Conservation (phyloP, 2,329 filamentous ascomycete species). For the Amauroascus verrucosus region DNA sequence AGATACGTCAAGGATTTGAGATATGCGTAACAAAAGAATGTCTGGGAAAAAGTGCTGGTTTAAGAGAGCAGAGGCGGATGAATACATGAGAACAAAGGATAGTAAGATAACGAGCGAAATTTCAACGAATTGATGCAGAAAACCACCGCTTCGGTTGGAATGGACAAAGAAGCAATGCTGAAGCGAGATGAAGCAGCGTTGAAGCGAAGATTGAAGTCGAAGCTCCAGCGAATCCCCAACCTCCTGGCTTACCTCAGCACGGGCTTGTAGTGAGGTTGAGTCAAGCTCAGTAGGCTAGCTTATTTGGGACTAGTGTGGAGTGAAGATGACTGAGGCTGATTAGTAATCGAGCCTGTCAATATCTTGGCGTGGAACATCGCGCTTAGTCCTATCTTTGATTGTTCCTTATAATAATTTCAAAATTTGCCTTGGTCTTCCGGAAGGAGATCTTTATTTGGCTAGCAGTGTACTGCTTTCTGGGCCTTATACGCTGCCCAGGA, state of each 20-base stretch:
- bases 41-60: slow-evolving; percentile 8
- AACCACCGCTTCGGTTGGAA: not conserved
- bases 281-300: slow-evolving; percentile 1
- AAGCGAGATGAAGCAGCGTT: not conserved
- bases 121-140: slow-evolving; percentile 3
- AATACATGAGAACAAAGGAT: slow-evolving; percentile 7
- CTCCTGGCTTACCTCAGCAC: slow-evolving; percentile 6
- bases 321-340: no score
- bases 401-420: no score
- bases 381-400: no score
- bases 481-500: not conserved
- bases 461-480: not conserved
- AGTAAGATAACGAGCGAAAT: slow-evolving; percentile 2
- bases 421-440: not conserved
- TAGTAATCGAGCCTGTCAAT: not conserved
- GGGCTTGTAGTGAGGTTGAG: not conserved
- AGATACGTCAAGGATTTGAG: slow-evolving; percentile 7
- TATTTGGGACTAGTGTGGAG: not conserved
- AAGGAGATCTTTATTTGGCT: no score
- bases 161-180: not conserved
- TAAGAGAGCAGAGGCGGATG: not conserved
- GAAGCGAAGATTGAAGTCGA: not conserved
- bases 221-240: not conserved
- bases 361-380: not conserved
- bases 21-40: slow-evolving; percentile 11